A percentile compares a stretch with the other conserved stretches of the same genome.
phyloP scores from a whole-genome alignment of 768 basidiomycete species.

The Trametes villosa region DNA sequence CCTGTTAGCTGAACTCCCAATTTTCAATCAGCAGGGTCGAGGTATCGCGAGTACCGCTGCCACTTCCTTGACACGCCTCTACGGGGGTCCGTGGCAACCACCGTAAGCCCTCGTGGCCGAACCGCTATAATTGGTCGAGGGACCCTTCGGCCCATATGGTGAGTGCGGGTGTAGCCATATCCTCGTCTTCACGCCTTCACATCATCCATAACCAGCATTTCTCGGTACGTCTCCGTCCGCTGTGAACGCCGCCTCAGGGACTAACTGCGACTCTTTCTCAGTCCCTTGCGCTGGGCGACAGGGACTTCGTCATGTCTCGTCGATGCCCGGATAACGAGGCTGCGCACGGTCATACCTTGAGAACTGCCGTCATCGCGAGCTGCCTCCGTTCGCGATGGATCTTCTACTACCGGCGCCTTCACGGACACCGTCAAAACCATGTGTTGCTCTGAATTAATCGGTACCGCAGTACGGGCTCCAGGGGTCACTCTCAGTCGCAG shows the following conservation, averaged over 20 bases:
- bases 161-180: background rate
- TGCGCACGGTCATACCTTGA: background rate
- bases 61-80: background rate
- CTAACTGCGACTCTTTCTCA: constrained; percentile 2
- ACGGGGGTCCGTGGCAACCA: constrained; percentile 1
- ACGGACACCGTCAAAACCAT: constrained; percentile 1
- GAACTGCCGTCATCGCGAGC: constrained; percentile 1
- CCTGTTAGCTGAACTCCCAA: background rate
- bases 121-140: constrained; percentile 4
- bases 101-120: background rate
- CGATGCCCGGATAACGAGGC: constrained; percentile 19
- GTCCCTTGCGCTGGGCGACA: background rate
- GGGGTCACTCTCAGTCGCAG: background rate
- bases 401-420: background rate
- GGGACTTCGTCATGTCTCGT: constrained; percentile 1
- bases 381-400: background rate
- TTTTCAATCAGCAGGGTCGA: background rate
- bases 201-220: background rate
- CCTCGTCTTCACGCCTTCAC: background rate
- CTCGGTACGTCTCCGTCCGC: background rate
- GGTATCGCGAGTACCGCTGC: background rate
- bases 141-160: background rate
- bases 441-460: background rate
- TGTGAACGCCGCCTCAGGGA: constrained; percentile 4
- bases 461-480: background rate